Percentiles rank a stretch among this genome's conserved stretches.
Conservation (phyloP, 2,329 filamentous ascomycete genomes). For the Paraconiothyrium sp. region DNA sequence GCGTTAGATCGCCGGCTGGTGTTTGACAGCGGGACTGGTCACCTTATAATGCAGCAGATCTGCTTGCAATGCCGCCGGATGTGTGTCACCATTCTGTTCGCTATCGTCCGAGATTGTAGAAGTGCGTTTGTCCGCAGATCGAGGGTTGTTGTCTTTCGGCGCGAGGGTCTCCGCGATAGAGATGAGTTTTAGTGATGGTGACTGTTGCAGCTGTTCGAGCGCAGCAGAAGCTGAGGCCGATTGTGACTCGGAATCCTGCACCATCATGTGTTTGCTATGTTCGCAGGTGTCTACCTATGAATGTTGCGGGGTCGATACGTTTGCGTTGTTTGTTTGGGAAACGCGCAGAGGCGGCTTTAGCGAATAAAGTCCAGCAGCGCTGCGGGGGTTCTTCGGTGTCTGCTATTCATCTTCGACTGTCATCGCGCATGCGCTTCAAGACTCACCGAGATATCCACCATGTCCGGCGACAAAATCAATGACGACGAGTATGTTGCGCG, state of each 20-base stretch:
- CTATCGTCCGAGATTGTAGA: conserved; percentile 74
- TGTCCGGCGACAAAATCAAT: conserved; percentile 33
- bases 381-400: not conserved
- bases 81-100: conserved; percentile 72
- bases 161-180: conserved; percentile 79
- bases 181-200: conserved; percentile 74
- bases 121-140: conserved; percentile 51
- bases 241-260: conserved; percentile 34
- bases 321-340: conserved; percentile 4
- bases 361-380: not conserved
- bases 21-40: conserved; percentile 11
- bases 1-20: not conserved
- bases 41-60: conserved; percentile 89
- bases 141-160: conserved; percentile 56
- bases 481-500: conserved; percentile 83
- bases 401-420: conserved; percentile 12
- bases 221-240: conserved; percentile 40
- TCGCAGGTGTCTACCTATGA: conserved; percentile 24
- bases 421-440: conserved; percentile 6
- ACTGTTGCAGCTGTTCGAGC: conserved; percentile 65
- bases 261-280: conserved; percentile 31
- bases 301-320: conserved; percentile 22
- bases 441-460: conserved; percentile 19
- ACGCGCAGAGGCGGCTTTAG: not conserved
- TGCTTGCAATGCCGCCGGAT: conserved; percentile 76